Conservation (phyloP, 352 stramenopile species). For the Peronospora belbahrii region DNA sequence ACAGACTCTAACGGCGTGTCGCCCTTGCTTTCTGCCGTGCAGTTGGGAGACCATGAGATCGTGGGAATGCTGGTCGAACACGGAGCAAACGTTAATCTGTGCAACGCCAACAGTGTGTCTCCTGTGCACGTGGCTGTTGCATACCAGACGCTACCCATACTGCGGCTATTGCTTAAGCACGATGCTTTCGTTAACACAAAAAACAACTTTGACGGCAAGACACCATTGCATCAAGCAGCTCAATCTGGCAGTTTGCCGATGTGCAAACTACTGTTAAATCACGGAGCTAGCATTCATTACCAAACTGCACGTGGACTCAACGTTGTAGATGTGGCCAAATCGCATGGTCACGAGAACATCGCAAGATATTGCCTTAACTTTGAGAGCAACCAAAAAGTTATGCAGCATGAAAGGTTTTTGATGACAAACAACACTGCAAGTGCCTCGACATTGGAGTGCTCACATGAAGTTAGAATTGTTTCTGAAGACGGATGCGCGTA, state of each 20-base stretch:
- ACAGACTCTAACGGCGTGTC: slow-evolving; percentile 36
- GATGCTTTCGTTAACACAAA: slow-evolving; percentile 43
- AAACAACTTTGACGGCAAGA: slow-evolving; percentile 45
- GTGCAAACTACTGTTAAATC: slow-evolving; percentile 38
- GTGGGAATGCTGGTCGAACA: slow-evolving; percentile 40
- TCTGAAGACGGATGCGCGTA: slow-evolving; percentile 30
- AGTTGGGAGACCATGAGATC: slow-evolving; percentile 36
- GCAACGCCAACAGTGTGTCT: slow-evolving; percentile 36
- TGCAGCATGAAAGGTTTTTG: not conserved
- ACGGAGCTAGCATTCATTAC: slow-evolving; percentile 24
- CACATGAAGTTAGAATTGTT: slow-evolving; percentile 28
- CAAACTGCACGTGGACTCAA: slow-evolving; percentile 24
- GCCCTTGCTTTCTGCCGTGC: slow-evolving; percentile 42
- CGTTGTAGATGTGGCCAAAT: slow-evolving; percentile 20
- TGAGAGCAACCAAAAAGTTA: not conserved
- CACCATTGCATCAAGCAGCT: slow-evolving; percentile 47
- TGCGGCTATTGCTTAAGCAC: slow-evolving; percentile 37
- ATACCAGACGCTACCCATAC: slow-evolving; percentile 27
- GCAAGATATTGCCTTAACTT: slow-evolving; percentile 26
- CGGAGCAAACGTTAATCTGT: slow-evolving; percentile 43
- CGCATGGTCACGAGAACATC: slow-evolving; percentile 24
- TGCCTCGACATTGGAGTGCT: slow-evolving; percentile 13
- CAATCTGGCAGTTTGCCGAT: slow-evolving; percentile 42
- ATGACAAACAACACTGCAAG: slow-evolving; percentile 9
- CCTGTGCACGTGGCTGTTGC: slow-evolving; percentile 43